A percentile compares a stretch with the other conserved stretches of the same genome.
Evolutionary conservation across 371 early-diverging fungal genomes (phyloP).

Genomic region (Choanephora cucurbitarum): DNA sequence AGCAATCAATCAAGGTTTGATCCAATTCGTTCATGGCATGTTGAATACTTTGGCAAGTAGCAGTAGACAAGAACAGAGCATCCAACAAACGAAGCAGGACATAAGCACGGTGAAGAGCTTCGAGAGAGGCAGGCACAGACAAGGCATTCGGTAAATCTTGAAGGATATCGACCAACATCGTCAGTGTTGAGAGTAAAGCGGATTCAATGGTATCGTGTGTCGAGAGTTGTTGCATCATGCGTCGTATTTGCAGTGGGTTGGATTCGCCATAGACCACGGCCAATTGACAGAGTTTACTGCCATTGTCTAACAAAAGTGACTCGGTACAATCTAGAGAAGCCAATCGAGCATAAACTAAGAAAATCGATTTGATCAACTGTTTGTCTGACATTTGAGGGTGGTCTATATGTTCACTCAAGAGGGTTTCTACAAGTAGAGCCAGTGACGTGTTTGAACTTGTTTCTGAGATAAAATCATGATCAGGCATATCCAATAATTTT

Average conservation of each 20-base stretch:
- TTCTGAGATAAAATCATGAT: conserved; percentile 14
- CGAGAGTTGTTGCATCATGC: conserved; percentile 35
- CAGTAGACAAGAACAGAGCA: conserved; percentile 23
- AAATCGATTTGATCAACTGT: conserved; percentile 12
- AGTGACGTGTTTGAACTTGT: conserved; percentile 17
- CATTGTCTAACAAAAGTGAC: neutral
- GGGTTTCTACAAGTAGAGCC: conserved; percentile 16
- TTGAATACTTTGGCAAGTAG: conserved; percentile 1
- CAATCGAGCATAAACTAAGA: conserved; percentile 22
- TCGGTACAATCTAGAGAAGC: neutral
- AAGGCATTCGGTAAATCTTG: conserved; percentile 36
- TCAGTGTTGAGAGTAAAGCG: conserved; percentile 25
- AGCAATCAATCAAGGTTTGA: conserved; percentile 16
- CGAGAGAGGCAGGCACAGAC: neutral
- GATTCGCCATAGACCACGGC: conserved; percentile 45
- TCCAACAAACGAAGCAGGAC: conserved; percentile 26
- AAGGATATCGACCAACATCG: conserved; percentile 35
- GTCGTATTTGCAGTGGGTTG: conserved; percentile 36
- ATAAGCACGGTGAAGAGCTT: conserved; percentile 9
- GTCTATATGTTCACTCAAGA: conserved; percentile 22
- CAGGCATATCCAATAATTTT: conserved; percentile 18
- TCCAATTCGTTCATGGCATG: conserved; percentile 6
- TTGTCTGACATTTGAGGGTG: neutral
- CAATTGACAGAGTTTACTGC: conserved; percentile 13
- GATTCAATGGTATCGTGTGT: neutral